Evolutionary conservation across 2,329 filamentous ascomycete genomes (phyloP), one percentile per base, ranked within the genome.

Genomic region (Microcyclosporella mali): DNA sequence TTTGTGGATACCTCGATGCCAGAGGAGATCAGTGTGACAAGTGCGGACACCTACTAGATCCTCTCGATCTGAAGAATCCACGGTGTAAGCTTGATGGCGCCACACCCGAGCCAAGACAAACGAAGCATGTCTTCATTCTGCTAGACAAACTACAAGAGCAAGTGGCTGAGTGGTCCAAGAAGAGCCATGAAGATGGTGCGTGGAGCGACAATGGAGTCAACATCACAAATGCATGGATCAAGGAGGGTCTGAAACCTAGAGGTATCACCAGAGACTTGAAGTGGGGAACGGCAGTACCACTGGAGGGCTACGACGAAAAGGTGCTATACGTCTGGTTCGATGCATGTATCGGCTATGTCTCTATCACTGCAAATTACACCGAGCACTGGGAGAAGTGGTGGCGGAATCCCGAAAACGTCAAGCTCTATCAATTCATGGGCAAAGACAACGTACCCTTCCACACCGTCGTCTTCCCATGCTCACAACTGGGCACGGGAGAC

Each of bases 291-390:
- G 72, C 76, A 2, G 75, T 80, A 10, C 77, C 77, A 19, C 59
- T 78, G 2, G 66, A 74, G 21, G 79, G 75, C 10, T 85, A 82
- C 56, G 78, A 83, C 51, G 73, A 82, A 51, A 86, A 86, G 71
- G 90, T 95, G 49, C 81, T 95, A 53, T 95, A 95, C 60, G 88
- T 95, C 47, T 86, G 84, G 88, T 88, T 95, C 62, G 87, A 94
- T 63, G 87, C 87, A 41, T 92, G 86, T 66, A 92, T 95, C 59
- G 89, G 89, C 15, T 95, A 95, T 63, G 82, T 88, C n/a, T 94
- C 88, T 1, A 95, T 95, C 55, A 95, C 89, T 1, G 87, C 86
- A 51, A 88, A 81, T 56, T 94, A 94, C 65, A 95, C 88, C 4
- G 76, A 81, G 33, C 75, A 94, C 50, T 95, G 89, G 89, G 82